Percentiles rank a stretch among this genome's conserved stretches.
Evolutionary conservation across 208 protist genomes (phyloP).

Genomic region (Leptomonas seymouri): DNA sequence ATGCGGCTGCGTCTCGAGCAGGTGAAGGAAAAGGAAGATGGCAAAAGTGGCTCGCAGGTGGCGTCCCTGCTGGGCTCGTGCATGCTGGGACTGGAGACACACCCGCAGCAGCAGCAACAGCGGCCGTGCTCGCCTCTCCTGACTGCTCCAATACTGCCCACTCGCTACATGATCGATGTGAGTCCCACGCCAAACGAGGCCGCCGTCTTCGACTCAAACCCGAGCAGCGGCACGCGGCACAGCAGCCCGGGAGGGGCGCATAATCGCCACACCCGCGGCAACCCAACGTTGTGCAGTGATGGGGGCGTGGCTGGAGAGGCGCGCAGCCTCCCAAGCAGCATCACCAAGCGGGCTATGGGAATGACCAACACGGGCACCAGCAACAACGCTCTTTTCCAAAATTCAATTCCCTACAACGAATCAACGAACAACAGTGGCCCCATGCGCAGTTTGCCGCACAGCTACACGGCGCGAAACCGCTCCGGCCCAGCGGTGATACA

Average conservation of each 20-base stretch:
- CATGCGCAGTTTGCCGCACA: constrained; percentile 2
- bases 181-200: constrained; percentile 8
- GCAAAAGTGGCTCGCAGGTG: neutral
- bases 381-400: neutral
- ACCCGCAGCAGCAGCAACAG: neutral
- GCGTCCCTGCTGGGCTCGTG: neutral
- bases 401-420: neutral
- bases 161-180: neutral
- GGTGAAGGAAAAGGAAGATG: constrained; percentile 2
- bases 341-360: neutral
- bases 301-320: neutral
- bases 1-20: constrained; percentile 17
- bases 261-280: neutral
- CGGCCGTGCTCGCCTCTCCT: neutral
- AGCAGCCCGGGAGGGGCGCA: constrained; percentile 1
- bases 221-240: constrained; percentile 8
- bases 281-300: neutral
- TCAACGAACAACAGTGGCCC: neutral
- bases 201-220: constrained; percentile 18
- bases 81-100: neutral
- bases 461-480: neutral
- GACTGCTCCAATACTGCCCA: neutral
- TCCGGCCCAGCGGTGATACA: neutral
- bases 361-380: neutral
- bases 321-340: neutral